Conservation (phyloP, 139 green algal species). For the Chlorella sorokiniana region DNA sequence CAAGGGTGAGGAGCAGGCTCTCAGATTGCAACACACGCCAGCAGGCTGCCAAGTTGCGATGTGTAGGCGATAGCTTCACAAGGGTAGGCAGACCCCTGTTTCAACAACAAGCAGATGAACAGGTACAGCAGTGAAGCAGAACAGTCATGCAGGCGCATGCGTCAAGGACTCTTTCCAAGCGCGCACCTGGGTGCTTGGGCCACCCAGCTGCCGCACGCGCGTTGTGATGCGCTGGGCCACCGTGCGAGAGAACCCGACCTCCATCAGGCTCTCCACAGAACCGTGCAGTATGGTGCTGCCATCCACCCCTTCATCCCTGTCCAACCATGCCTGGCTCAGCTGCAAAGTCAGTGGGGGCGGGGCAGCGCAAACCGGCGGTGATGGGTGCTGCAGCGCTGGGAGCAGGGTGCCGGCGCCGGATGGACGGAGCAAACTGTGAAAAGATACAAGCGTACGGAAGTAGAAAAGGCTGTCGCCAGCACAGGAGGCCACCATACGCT, state of each 20-base stretch:
- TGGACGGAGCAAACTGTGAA: no score
- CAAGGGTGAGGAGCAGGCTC: neutral
- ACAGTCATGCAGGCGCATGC: neutral
- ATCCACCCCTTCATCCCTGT: constrained; percentile 10
- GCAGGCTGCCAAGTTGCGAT: no score
- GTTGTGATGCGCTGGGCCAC: neutral
- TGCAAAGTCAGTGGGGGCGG: no score
- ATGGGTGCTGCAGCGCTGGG: no score
- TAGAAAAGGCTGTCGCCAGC: no score
- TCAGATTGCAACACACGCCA: neutral
- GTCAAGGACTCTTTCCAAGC: no score
- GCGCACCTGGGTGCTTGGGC: neutral
- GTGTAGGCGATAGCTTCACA: no score
- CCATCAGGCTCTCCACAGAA: neutral
- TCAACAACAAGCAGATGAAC: neutral
- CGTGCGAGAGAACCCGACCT: neutral
- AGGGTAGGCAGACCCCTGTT: no score
- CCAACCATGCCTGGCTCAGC: neutral
- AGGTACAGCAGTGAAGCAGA: neutral
- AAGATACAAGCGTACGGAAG: no score
- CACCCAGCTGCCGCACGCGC: neutral
- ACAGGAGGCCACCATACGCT: no score
- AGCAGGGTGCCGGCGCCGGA: no score
- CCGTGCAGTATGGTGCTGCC: neutral
- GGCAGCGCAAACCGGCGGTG: no score